phyloP scores from a whole-genome alignment of 257 asterid genomes.

The Petunia secreta region DNA sequence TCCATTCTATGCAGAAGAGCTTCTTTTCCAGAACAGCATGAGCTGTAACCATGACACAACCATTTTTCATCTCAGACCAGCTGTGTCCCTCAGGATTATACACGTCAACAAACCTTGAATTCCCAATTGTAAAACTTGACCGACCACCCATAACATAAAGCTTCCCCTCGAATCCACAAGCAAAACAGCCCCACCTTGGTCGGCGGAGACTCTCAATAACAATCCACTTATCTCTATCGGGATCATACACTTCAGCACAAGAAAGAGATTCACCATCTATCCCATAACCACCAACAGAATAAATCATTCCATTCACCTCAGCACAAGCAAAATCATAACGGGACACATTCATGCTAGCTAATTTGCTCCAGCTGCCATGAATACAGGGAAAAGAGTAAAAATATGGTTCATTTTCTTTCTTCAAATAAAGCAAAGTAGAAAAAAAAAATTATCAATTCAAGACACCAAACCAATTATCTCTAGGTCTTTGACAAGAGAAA shows the following conservation, averaged over 20 bases:
- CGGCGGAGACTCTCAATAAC: conserved; percentile 61
- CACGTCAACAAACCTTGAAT: conserved; percentile 67
- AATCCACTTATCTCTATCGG: conserved; percentile 60
- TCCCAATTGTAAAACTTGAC: conserved; percentile 81
- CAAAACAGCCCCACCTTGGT: conserved; percentile 87
- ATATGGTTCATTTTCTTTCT: neutral
- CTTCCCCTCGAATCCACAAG: conserved; percentile 64
- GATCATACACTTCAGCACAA: conserved; percentile 76
- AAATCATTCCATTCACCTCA: conserved; percentile 69
- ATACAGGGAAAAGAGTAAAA: neutral
- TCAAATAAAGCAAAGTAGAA: too few relatives aligned
- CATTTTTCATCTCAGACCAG: conserved; percentile 78
- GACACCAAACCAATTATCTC: too few relatives aligned
- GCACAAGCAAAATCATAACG: conserved; percentile 91
- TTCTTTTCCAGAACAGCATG: conserved; percentile 73
- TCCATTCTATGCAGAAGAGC: conserved; percentile 88
- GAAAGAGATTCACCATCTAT: conserved; percentile 63
- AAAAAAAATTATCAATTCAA: too few relatives aligned
- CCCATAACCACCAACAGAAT: conserved; percentile 82
- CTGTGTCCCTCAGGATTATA: conserved; percentile 53
- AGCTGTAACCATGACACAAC: conserved; percentile 89
- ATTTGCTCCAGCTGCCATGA: conserved; percentile 72
- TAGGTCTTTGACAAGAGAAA: too few relatives aligned
- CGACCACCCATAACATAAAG: conserved; percentile 88
- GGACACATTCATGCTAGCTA: conserved; percentile 71